Evolutionary conservation across 495 filamentous ascomycete genomes (phyloP).

Genomic region (Hypoxylon lienhwacheense): DNA sequence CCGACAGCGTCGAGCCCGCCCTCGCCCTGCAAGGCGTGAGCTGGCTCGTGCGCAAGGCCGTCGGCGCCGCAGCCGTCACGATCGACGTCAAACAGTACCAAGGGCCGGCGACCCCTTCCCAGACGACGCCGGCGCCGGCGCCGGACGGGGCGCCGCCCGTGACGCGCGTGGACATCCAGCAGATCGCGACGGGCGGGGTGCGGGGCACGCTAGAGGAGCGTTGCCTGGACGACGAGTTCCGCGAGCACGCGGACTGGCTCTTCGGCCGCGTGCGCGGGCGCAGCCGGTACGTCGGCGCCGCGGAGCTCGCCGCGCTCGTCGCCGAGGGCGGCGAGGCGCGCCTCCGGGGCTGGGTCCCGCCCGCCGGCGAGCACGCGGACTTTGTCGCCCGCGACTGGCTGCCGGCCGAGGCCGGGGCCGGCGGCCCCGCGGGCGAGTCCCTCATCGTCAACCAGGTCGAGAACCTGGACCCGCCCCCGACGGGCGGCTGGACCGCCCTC

Average conservation of each 20-base stretch:
- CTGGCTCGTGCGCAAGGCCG: conserved; percentile 80
- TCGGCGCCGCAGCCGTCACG: conserved; percentile 71
- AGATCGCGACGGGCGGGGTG: conserved; percentile 74
- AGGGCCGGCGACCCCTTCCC: conserved; percentile 46
- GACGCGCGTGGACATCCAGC: conserved; percentile 79
- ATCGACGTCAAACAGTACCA: conserved; percentile 68
- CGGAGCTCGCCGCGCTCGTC: conserved; percentile 32
- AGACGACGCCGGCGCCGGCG: conserved; percentile 40
- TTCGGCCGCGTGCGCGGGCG: conserved; percentile 74
- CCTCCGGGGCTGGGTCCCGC: too few relatives aligned
- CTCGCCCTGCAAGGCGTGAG: conserved; percentile 80
- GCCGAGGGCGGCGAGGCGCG: conserved; percentile 27
- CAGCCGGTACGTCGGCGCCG: conserved; percentile 52
- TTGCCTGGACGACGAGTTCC: conserved; percentile 66
- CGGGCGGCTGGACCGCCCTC: conserved; percentile 63
- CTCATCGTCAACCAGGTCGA: conserved; percentile 58
- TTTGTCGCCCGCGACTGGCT: conserved; percentile 57
- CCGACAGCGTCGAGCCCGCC: conserved; percentile 68
- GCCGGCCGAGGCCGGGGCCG: conserved; percentile 52
- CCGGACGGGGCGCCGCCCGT: conserved; percentile 40
- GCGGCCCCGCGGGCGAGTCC: conserved; percentile 52
- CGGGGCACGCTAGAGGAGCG: conserved; percentile 72
- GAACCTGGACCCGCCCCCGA: conserved; percentile 51
- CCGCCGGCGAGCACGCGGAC: conserved; percentile 41
- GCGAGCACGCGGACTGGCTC: conserved; percentile 75